Evolutionary conservation across 345 rosid genomes (phyloP).

Genomic region (Citrus medica): DNA sequence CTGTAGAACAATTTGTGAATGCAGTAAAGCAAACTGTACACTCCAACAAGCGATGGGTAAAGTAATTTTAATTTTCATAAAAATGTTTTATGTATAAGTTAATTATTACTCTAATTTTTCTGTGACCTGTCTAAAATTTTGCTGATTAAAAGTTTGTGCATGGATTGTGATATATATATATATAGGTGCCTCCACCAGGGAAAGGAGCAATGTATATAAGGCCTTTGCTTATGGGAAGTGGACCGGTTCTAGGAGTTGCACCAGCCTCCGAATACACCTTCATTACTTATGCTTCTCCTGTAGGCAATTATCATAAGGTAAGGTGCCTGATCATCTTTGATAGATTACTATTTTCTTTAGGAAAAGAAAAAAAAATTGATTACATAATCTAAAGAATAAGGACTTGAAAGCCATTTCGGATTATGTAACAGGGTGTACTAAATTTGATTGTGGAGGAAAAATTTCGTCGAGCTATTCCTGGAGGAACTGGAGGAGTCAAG

Average conservation of each 20-base stretch:
- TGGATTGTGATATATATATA: too few relatives aligned
- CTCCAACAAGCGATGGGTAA: constrained; percentile 42
- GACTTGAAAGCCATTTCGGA: neutral
- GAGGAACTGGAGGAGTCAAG: constrained; percentile 69
- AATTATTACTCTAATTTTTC: too few relatives aligned
- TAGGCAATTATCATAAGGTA: constrained; percentile 31
- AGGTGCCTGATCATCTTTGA: neutral
- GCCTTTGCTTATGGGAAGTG: constrained; percentile 33
- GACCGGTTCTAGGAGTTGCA: constrained; percentile 18
- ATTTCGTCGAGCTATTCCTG: constrained; percentile 41
- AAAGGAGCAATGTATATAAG: constrained; percentile 33
- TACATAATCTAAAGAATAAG: too few relatives aligned
- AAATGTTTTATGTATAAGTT: too few relatives aligned
- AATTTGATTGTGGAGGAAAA: constrained; percentile 47
- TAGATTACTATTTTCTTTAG: too few relatives aligned
- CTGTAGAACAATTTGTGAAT: constrained; percentile 46
- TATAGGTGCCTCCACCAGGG: constrained; percentile 32
- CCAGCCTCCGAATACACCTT: constrained; percentile 26
- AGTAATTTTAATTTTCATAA: too few relatives aligned
- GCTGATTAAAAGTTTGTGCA: too few relatives aligned
- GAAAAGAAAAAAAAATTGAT: too few relatives aligned
- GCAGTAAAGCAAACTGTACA: constrained; percentile 51
- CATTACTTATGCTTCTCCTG: constrained; percentile 26
- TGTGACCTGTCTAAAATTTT: too few relatives aligned
- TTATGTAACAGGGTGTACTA: constrained; percentile 26